Base-by-base conservation (phyloP, 2,329 filamentous ascomycete genomes). In the Diaporthe helianthi region DNA sequence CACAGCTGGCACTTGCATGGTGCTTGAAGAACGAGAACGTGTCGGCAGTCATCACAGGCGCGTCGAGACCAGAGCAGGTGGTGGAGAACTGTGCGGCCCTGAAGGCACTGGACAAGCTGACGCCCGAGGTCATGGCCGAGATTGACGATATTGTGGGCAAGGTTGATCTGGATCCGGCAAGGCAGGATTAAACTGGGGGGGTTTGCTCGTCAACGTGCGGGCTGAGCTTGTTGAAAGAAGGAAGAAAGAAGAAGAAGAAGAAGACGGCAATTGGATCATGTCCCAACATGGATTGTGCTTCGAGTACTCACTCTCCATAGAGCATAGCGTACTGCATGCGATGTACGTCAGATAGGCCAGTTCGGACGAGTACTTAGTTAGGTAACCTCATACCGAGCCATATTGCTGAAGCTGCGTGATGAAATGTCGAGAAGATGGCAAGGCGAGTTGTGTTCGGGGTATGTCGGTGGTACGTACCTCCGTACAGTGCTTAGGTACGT, bases 1-100 rank as follows among this genome's bases (percentile, higher is more conserved):
- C 81, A 74, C 81, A 83, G 67, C 80, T 90, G 58, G 87, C 88
- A 0, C 80, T 90, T 65, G 87, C 87, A 1, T 91, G 89, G 88
- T 86, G 88, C n/a, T 79, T 90, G 58, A 86, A 83, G 76, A 90
- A 90, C 75, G 83, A 84, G 73, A 85, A 88, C 67, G 85, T 90
- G 58, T 89, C 86, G 76, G 86, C 84, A n/a, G 88, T 87, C 46
- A 90, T 90, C 73, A 87, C 86, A 1, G 88, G 87, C 8, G 88
- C 88, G 4, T 89, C 85, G 78, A 83, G 80, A 61, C 80, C 84
- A 3, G 83, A 85, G 76, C 88, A 90, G 81, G 82, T 90, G 52
- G 86, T 85, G 67, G 87, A 90, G 78, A 89, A 88, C 74, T 79
- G 87, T 51, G 80, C 80, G 75, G 86, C 89, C 2, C 72, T 90